Conservation (phyloP, 306 rosid genomes). For the Cucurbita ficifolia region DNA sequence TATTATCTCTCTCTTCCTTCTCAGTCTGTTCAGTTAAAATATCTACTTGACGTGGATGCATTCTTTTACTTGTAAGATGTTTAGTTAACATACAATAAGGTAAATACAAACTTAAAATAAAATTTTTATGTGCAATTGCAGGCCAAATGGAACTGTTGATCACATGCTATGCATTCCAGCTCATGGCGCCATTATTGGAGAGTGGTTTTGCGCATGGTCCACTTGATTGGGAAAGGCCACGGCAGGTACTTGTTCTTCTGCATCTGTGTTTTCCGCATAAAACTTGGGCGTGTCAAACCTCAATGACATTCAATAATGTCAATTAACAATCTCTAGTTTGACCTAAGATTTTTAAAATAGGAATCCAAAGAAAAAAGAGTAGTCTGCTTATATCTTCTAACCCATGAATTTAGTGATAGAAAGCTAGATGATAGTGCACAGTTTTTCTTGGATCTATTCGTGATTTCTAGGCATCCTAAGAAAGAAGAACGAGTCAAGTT, state of each 20-base stretch:
- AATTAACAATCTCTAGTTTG: background rate
- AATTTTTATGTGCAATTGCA: slow-evolving; percentile 13
- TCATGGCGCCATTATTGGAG: slow-evolving; percentile 81
- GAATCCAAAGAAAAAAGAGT: background rate
- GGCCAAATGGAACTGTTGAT: slow-evolving; percentile 53
- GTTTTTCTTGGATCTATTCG: background rate
- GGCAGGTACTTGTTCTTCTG: slow-evolving; percentile 50
- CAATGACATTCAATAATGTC: background rate
- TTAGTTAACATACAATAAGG: background rate
- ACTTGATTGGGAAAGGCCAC: slow-evolving; percentile 97
- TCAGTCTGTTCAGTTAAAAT: background rate
- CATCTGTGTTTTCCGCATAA: background rate
- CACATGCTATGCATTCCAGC: slow-evolving; percentile 66
- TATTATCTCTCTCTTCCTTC: background rate
- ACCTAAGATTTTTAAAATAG: background rate
- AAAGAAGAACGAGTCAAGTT: background rate
- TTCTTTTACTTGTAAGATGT: background rate
- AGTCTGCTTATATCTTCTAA: background rate
- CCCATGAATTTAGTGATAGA: background rate
- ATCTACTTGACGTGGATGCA: background rate
- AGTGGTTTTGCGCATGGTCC: slow-evolving; percentile 99
- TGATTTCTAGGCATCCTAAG: background rate
- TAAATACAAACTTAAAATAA: background rate
- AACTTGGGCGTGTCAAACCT: background rate
- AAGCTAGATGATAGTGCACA: background rate